Percentiles rank a stretch among this genome's conserved stretches.
phyloP scores from a whole-genome alignment of 352 stramenopile species.

The Phytophthora cryptogea region DNA sequence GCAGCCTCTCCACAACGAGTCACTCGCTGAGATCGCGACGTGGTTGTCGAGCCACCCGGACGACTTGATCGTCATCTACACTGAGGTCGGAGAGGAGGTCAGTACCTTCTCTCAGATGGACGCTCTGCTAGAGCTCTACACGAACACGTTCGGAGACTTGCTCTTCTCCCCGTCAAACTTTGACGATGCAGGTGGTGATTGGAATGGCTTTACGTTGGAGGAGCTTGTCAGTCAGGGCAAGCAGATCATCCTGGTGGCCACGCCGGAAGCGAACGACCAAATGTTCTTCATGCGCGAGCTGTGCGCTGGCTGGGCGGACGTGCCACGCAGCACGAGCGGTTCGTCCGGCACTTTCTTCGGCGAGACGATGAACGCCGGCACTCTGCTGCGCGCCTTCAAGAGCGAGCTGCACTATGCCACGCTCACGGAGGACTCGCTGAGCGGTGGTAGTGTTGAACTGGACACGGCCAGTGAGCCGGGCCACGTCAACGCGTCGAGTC shows the following conservation, averaged over 20 bases:
- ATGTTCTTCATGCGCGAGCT: constrained; percentile 53
- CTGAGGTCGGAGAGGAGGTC: constrained; percentile 51
- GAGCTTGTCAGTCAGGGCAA: constrained; percentile 52
- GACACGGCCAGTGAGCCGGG: constrained; percentile 32
- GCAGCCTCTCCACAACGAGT: constrained; percentile 48
- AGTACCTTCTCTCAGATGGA: constrained; percentile 40
- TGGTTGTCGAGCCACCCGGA: constrained; percentile 53
- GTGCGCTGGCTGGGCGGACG: constrained; percentile 46
- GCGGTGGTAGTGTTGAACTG: constrained; percentile 22
- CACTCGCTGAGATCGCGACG: constrained; percentile 50
- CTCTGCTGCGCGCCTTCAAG: constrained; percentile 46
- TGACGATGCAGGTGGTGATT: constrained; percentile 32
- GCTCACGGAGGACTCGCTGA: constrained; percentile 36
- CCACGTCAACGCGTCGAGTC: constrained; percentile 33
- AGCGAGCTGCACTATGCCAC: constrained; percentile 57
- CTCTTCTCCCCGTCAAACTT: constrained; percentile 52
- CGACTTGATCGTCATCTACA: constrained; percentile 56
- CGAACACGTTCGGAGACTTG: constrained; percentile 43
- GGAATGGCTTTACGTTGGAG: constrained; percentile 46
- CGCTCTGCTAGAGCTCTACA: constrained; percentile 46
- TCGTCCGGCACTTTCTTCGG: constrained; percentile 36
- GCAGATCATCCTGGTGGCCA: constrained; percentile 51
- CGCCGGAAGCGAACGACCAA: constrained; percentile 38
- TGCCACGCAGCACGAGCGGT: constrained; percentile 25
- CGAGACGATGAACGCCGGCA: constrained; percentile 42